Evolutionary conservation across 441 rosid species (phyloP), one percentile per base, ranked within the genome.

Genomic region (Iberis amara): DNA sequence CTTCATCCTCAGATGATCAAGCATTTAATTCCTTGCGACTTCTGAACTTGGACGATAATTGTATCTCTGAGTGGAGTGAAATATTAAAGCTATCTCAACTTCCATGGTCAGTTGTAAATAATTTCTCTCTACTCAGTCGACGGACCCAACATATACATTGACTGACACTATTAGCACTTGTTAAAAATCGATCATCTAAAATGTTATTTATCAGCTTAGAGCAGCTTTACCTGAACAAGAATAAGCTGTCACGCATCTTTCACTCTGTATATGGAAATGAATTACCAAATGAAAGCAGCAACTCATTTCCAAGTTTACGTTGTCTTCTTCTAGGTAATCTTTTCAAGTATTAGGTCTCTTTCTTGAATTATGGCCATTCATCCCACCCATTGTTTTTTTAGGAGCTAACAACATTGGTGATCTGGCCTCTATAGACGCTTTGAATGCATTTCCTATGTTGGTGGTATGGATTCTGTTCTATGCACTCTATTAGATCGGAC

Each of bases 31-130:
- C 79, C 65, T 75, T 91, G 56, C 80, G 74, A 52, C 78, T 91
- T 74, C 70, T 91, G 66, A 91, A 91, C 71, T 72, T 91, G 78
- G 98, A 91, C 59, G 81, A 88, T 62, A 91, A 88, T 60, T 73
- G 76, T 61, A 74, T 88, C 53, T 75, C 72, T 37, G 94, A 91
- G 14, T 88, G 98, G 96, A 66, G 63, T 61, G 95, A 91, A 72
- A 72, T 91, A 66, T 57, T 79, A 47, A 88, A 85, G 71, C 81
- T 85, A 57, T 78, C 88, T 23, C 62, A 78, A 57, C 69, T 91
- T 59, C 77, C 68, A 75, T 82, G 96, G 96, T 85, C 31, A 70
- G 83, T 47, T 35, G 36, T 56, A 39, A 21, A 28, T 45, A 44
- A 30, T n/a, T 40, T 8, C 35, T 24, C 36, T 61, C 28, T 47